These are phyloP conservation scores for Fraxinus paxiana DNA, from an alignment of 305 asterid genomes.

Conservation along the genomic window DNA sequence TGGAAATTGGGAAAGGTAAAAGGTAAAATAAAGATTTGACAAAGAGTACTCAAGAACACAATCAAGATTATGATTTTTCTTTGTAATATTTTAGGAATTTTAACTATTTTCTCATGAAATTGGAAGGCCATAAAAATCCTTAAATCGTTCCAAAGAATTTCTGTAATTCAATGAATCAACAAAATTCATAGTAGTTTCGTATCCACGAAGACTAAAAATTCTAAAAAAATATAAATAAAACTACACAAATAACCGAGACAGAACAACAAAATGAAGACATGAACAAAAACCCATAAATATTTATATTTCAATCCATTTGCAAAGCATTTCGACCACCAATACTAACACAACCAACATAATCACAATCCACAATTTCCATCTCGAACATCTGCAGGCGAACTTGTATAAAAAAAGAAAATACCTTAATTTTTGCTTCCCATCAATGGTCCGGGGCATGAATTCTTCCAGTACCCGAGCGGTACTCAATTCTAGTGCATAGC, in stretches of 20 bases:
- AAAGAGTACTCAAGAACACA: neutral
- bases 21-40: neutral
- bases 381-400: neutral
- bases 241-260: neutral
- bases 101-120: neutral
- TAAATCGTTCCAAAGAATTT: neutral
- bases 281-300: neutral
- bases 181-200: neutral
- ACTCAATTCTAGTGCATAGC: neutral
- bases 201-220: neutral
- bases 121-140: neutral
- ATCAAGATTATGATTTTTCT: neutral
- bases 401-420: no score
- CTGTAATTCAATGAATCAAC: neutral
- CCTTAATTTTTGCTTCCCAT: neutral
- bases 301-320: neutral
- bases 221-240: neutral
- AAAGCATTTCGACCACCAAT: neutral
- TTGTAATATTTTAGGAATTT: neutral
- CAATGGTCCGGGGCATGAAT: neutral
- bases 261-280: neutral
- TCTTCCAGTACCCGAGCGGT: neutral
- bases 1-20: neutral
- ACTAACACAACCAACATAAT: neutral
- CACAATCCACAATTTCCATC: neutral